Evolutionary conservation across 106 monocot species (phyloP), one percentile per base, ranked within the genome.

Genomic region (Acanthochlamys bracteata): DNA sequence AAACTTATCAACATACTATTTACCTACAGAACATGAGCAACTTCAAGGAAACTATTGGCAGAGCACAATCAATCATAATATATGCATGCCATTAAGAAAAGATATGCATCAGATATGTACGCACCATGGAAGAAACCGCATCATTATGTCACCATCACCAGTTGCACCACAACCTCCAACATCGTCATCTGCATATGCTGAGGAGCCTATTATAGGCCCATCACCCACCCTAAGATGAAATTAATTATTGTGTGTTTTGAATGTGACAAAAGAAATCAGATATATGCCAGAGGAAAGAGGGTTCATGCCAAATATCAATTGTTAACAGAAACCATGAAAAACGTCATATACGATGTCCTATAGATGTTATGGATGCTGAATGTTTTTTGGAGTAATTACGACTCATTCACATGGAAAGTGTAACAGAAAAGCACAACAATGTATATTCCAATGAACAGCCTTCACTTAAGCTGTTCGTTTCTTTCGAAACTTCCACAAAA

Each of bases 101-200:
- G 17, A 11, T 22, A 11, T 10, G 0, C n/a, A 39, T 7, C 39
- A 33, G 33, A 33, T 33, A 33, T 33, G 33, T 6, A 33, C 33
- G 40, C 89, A 94, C 94, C 94, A 94, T 57, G 94, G 94, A 86
- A 90, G 89, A 74, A 94, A 90, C 43, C 86, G 86, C 94, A 89
- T 94, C 94, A 94, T 93, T 53, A 89, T 79, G 72, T 94, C 93
- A 64, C 94, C 94, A 80, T 94, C 89, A 53, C 94, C 94, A 47
- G 86, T 94, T 49, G 84, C 86, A 61, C 94, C 89, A 74, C 89
- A 93, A 11, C 86, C 86, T 68, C 94, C 94, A 49, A 94, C 94
- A 69, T 94, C 89, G 61, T 89, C 83, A 74, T 94, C 89, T 67
- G 84, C 94, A 84, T 94, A 94, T 59, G 94, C 74, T 24, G 94